Conservation (phyloP, 345 rosid genomes). For the Citrus trifoliata region DNA sequence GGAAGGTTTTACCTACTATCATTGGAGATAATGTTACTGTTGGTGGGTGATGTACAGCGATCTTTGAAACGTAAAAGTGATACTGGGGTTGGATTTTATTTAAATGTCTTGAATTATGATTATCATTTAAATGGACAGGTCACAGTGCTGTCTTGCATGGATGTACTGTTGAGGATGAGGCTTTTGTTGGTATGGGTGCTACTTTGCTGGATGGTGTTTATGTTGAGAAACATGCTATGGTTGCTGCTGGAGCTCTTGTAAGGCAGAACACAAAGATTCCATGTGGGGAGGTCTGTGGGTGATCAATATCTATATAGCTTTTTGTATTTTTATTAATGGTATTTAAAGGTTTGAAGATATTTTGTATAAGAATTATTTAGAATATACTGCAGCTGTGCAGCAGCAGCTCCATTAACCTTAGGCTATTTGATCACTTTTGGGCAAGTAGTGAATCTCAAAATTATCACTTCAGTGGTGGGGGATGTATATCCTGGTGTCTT, state of each 20-base stretch:
- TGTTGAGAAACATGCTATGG: conserved; percentile 89
- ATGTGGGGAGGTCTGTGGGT: conserved; percentile 64
- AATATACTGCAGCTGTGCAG: background rate
- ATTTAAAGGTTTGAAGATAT: background rate
- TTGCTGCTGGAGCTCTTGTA: conserved; percentile 94
- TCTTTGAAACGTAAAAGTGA: background rate
- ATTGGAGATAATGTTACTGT: conserved; percentile 82
- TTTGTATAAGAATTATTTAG: background rate
- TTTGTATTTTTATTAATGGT: background rate
- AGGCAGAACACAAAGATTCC: conserved; percentile 85
- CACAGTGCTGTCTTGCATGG: conserved; percentile 89
- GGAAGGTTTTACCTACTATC: conserved; percentile 74
- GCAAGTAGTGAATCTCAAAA: background rate
- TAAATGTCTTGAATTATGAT: conserved; percentile 8
- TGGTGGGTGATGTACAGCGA: conserved; percentile 32
- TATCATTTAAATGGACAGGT: conserved; percentile 41
- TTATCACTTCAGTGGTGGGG: background rate
- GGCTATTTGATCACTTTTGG: background rate
- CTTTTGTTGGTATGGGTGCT: conserved; percentile 83
- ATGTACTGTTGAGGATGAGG: conserved; percentile 83
- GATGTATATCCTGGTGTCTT: background rate
- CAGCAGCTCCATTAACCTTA: background rate
- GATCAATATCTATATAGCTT: background rate
- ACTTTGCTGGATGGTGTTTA: conserved; percentile 78
- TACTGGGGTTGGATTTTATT: background rate